Evolutionary conservation across 2,329 filamentous ascomycete species (phyloP).

Genomic region (Orbilia ellipsospora): DNA sequence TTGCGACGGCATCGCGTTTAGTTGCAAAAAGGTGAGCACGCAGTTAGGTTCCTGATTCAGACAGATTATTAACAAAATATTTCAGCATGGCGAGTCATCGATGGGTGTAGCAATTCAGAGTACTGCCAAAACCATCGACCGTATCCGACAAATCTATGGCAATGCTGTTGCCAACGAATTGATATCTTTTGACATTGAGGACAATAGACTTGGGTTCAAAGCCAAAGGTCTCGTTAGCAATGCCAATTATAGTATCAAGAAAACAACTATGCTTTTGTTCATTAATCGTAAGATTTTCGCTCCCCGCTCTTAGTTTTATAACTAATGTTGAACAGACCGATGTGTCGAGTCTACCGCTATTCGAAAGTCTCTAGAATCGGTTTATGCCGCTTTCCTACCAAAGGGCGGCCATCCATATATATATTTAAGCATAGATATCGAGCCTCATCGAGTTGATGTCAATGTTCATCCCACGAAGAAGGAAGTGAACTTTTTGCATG

Average conservation of each 20-base stretch:
- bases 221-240: conserved; percentile 85
- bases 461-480: conserved; percentile 97
- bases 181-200: conserved; percentile 77
- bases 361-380: conserved; percentile 90
- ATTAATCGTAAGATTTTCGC: conserved; percentile 74
- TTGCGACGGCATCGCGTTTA: conserved; percentile 89
- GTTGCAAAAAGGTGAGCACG: conserved; percentile 79
- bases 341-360: conserved; percentile 89
- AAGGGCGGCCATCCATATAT: conserved; percentile 95
- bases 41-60: background rate
- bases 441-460: conserved; percentile 91
- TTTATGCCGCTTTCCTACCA: conserved; percentile 85
- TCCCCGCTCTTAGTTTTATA: background rate
- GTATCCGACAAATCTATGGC: conserved; percentile 91
- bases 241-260: conserved; percentile 93
- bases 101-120: conserved; percentile 82
- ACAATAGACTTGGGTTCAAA: conserved; percentile 84
- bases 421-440: conserved; percentile 91
- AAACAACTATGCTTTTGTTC: conserved; percentile 86
- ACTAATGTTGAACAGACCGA: conserved; percentile 67
- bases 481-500: conserved; percentile 96
- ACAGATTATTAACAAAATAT: background rate
- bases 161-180: conserved; percentile 87
- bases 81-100: conserved; percentile 79
- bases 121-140: conserved; percentile 77